Evolutionary conservation across 2,329 filamentous ascomycete genomes (phyloP).

Genomic region (Pseudogymnoascus sp.): DNA sequence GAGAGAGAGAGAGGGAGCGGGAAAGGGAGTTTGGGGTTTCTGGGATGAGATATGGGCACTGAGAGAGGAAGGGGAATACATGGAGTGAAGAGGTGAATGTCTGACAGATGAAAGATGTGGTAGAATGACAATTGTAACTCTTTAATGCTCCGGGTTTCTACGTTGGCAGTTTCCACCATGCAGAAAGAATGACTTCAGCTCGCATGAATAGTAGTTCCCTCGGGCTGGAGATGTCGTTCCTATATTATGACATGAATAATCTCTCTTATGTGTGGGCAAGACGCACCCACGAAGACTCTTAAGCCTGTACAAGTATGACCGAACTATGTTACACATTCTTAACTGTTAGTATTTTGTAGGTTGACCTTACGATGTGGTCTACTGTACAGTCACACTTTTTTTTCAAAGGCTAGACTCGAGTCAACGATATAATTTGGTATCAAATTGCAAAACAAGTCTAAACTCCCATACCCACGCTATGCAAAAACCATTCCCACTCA

Average conservation of each 20-base stretch:
- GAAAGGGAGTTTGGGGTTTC: not conserved
- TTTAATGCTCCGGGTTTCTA: not conserved
- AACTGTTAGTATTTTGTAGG: not conserved
- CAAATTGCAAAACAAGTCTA: not conserved
- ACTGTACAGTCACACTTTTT: not conserved
- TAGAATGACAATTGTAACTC: not conserved
- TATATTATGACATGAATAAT: not conserved
- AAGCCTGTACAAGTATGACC: not conserved
- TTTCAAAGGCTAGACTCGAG: not conserved
- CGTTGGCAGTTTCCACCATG: not conserved
- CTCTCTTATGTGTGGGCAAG: not conserved
- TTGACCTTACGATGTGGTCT: not conserved
- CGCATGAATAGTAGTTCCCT: no score
- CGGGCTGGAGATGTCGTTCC: no score
- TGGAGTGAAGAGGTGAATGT: not conserved
- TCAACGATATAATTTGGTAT: not conserved
- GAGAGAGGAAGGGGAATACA: not conserved
- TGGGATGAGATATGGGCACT: not conserved
- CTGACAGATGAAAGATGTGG: not conserved
- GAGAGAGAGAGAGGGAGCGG: not conserved
- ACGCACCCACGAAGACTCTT: not conserved
- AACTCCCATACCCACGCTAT: conserved; percentile 1
- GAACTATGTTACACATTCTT: not conserved
- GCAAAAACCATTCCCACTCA: not conserved
- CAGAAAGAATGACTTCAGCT: not conserved